phyloP scores from a whole-genome alignment of 1,284 basidiomycete species.

The Bondarzewia mesenterica region DNA sequence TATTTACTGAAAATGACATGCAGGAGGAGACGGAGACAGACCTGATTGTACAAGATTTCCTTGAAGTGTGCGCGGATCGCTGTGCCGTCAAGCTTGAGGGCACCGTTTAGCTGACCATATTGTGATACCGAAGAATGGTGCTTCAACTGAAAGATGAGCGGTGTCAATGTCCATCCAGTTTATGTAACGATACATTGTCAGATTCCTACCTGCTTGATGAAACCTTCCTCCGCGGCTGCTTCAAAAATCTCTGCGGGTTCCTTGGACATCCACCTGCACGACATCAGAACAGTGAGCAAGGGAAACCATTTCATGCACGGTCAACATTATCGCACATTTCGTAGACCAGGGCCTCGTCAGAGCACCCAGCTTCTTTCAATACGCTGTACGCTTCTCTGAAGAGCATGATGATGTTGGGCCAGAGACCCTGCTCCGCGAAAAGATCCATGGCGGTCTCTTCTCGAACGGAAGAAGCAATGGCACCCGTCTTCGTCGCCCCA shows the following conservation, averaged over 20 bases:
- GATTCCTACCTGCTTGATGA: slow-evolving; percentile 39
- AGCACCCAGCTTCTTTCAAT: slow-evolving; percentile 57
- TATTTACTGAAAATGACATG: no score
- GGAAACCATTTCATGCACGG: not conserved
- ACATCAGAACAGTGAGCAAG: slow-evolving; percentile 3
- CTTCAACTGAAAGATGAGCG: slow-evolving; percentile 34
- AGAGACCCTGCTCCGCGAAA: slow-evolving; percentile 58
- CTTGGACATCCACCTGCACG: slow-evolving; percentile 61
- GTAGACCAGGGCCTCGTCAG: slow-evolving; percentile 59
- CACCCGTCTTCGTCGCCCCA: slow-evolving; percentile 58
- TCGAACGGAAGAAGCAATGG: slow-evolving; percentile 53
- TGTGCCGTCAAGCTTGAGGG: slow-evolving; percentile 45
- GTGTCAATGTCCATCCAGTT: not conserved
- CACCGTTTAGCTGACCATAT: slow-evolving; percentile 52
- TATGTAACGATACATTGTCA: not conserved
- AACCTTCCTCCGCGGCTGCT: slow-evolving; percentile 57
- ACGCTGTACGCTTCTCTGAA: slow-evolving; percentile 58
- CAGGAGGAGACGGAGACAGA: slow-evolving; percentile 18
- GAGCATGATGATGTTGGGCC: slow-evolving; percentile 60
- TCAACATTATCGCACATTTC: slow-evolving; percentile 45
- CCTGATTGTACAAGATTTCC: slow-evolving; percentile 51
- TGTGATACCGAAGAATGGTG: slow-evolving; percentile 57
- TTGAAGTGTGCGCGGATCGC: slow-evolving; percentile 44
- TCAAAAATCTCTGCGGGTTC: slow-evolving; percentile 68
- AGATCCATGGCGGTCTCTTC: slow-evolving; percentile 63